These are phyloP conservation scores for Agapanthus africanus DNA, from an alignment of 106 monocot species.

Conservation along the genomic window DNA sequence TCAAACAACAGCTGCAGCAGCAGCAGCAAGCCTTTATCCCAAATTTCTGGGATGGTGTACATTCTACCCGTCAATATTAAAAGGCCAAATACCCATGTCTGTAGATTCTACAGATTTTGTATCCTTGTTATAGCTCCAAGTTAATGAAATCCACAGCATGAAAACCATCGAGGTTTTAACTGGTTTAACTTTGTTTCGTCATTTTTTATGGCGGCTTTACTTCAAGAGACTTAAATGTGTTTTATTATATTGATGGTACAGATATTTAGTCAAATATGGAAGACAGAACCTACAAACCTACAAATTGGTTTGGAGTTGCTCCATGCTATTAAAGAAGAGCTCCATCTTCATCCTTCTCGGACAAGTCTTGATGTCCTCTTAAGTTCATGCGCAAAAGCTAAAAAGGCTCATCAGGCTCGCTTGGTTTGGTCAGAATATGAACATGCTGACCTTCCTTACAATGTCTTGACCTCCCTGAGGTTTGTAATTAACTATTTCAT, in stretches of 20 bases:
- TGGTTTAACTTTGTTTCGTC: too few relatives aligned
- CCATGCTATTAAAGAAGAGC: slow-evolving; percentile 53
- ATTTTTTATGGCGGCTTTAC: too few relatives aligned
- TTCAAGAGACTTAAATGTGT: too few relatives aligned
- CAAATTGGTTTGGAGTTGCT: slow-evolving; percentile 57
- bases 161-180: too few relatives aligned
- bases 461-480: slow-evolving; percentile 77
- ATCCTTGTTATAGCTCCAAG: too few relatives aligned
- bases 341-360: slow-evolving; percentile 62
- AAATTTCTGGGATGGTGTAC: too few relatives aligned
- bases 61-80: too few relatives aligned
- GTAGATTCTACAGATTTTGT: too few relatives aligned
- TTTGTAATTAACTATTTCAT: slow-evolving; percentile 14
- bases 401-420: slow-evolving; percentile 35
- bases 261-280: slow-evolving; percentile 69
- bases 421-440: slow-evolving; percentile 70
- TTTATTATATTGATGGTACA: slow-evolving; percentile 20
- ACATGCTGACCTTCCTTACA: slow-evolving; percentile 62
- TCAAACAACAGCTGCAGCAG: too few relatives aligned
- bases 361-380: slow-evolving; percentile 95
- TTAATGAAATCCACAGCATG: too few relatives aligned
- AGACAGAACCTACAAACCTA: slow-evolving; percentile 41
- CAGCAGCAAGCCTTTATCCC: too few relatives aligned
- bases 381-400: slow-evolving; percentile 72
- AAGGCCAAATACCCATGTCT: too few relatives aligned